Percentiles rank a stretch among this genome's conserved stretches.
Evolutionary conservation across 2,329 filamentous ascomycete genomes (phyloP).

Genomic region (Colletotrichum spinosum): DNA sequence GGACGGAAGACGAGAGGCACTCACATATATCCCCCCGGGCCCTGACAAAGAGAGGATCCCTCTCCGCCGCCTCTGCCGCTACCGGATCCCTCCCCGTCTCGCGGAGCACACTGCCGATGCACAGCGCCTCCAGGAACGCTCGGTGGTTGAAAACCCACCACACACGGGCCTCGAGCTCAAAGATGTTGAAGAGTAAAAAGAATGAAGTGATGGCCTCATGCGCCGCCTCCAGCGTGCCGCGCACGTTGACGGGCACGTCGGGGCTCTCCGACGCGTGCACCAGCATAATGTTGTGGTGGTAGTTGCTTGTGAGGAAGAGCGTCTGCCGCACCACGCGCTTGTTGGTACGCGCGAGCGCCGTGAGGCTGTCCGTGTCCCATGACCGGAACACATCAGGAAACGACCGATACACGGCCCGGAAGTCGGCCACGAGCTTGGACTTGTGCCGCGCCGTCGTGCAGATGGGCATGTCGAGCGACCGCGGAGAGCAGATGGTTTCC

Average conservation of each 20-base stretch:
- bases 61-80: constrained; percentile 57
- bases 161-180: constrained; percentile 78
- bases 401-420: constrained; percentile 77
- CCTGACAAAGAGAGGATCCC: constrained; percentile 70
- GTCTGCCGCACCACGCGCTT: constrained; percentile 79
- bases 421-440: constrained; percentile 75
- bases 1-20: constrained; percentile 43
- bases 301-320: constrained; percentile 83
- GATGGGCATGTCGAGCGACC: constrained; percentile 79
- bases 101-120: constrained; percentile 71
- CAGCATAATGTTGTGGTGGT: constrained; percentile 85
- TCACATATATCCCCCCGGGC: constrained; percentile 71
- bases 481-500: constrained; percentile 79
- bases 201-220: constrained; percentile 81
- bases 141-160: constrained; percentile 90
- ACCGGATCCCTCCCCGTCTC: constrained; percentile 61
- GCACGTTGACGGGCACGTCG: constrained; percentile 73
- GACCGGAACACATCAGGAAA: constrained; percentile 79
- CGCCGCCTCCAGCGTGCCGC: constrained; percentile 79
- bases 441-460: constrained; percentile 77
- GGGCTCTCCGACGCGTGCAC: constrained; percentile 78
- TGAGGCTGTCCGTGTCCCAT: constrained; percentile 72
- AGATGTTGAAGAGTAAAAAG: constrained; percentile 77
- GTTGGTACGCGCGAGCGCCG: constrained; percentile 66
- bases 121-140: constrained; percentile 81